Evolutionary conservation across 1,284 basidiomycete species (phyloP).

Genomic region (Rhizoctonia solani): DNA sequence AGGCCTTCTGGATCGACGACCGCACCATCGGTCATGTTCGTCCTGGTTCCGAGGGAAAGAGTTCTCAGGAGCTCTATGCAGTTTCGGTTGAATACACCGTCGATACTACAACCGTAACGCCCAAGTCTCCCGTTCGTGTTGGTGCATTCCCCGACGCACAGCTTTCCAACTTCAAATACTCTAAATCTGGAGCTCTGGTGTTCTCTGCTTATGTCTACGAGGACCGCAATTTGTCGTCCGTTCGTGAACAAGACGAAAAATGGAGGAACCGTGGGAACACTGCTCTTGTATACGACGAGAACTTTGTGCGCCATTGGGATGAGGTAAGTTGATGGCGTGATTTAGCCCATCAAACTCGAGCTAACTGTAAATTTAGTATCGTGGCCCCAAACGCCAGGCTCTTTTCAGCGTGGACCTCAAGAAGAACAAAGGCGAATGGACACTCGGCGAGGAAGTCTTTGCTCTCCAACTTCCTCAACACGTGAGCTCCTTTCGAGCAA

Average conservation of each 20-base stretch:
- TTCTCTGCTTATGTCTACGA: conserved; percentile 79
- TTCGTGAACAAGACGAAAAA: conserved; percentile 66
- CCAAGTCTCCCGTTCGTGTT: conserved; percentile 51
- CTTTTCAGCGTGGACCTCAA: conserved; percentile 67
- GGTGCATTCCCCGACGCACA: conserved; percentile 64
- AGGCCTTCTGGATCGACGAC: conserved; percentile 74
- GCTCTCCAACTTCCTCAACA: conserved; percentile 69
- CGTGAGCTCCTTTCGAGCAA: conserved; percentile 51
- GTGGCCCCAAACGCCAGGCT: conserved; percentile 62
- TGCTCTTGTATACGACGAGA: conserved; percentile 77
- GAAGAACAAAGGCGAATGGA: conserved; percentile 56
- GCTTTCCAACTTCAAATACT: conserved; percentile 71
- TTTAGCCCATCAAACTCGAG: background rate
- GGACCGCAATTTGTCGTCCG: conserved; percentile 69
- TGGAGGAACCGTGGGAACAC: conserved; percentile 73
- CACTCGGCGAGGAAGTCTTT: conserved; percentile 56
- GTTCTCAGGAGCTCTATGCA: conserved; percentile 60
- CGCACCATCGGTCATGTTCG: conserved; percentile 71
- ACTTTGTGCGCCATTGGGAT: conserved; percentile 87
- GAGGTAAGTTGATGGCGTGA: conserved; percentile 63
- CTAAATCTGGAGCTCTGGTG: conserved; percentile 53
- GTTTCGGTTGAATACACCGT: conserved; percentile 49
- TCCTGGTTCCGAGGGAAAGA: conserved; percentile 53
- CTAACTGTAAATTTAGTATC: conserved; percentile 25
- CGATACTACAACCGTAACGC: conserved; percentile 34